Base-by-base conservation (phyloP, 2,329 filamentous ascomycete species). In the Colletotrichum paranaense region DNA sequence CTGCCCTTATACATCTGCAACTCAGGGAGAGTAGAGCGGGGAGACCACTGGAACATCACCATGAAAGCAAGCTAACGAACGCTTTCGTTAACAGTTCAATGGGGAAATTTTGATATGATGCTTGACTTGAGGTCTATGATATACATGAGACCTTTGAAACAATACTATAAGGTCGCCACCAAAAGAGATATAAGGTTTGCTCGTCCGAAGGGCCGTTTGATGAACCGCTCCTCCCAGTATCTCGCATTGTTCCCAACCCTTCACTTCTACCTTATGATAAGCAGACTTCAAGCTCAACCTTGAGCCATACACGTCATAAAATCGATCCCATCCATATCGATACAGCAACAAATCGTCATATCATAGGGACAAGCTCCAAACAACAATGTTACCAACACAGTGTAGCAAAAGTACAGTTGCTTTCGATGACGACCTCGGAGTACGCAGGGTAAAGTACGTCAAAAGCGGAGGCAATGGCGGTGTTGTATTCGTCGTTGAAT, bases 381-480 rank as follows among this genome's bases (percentile, higher is more conserved):
- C 4, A 42, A 56, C n/a, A 14, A 6, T 22, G 32, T 32, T 53
- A 74, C 67, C 64, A 64, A 28, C 74, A 75, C 2, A 75, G 60
- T 19, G 67, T 57, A 6, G 67, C 56, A 6, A 57, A 52, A 3
- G 72, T 67, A 30, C 74, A 74, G 35, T 68, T 65, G 56, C 74
- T 75, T 64, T 75, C 67, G 26, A 75, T 57, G 24, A 72, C 53
- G 5, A 75, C 58, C 19, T 74, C 58, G 7, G 67, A 62, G 62
- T 75, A 75, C 6, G 62, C 58, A 11, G 74, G 74, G 24, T 74
- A 69, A 7, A 75, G 67, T 19, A 66, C 63, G 22, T 71, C 59
- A 8, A 75, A 75, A 4, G 74, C 67, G 12, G 74, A 67, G 22
- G 67, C 68, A 2, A 75, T 62, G 19, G 74, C 74, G 3, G 38